Conservation (phyloP, 192 early-diverging fungal genomes). For the Entophlyctis helioformis region DNA sequence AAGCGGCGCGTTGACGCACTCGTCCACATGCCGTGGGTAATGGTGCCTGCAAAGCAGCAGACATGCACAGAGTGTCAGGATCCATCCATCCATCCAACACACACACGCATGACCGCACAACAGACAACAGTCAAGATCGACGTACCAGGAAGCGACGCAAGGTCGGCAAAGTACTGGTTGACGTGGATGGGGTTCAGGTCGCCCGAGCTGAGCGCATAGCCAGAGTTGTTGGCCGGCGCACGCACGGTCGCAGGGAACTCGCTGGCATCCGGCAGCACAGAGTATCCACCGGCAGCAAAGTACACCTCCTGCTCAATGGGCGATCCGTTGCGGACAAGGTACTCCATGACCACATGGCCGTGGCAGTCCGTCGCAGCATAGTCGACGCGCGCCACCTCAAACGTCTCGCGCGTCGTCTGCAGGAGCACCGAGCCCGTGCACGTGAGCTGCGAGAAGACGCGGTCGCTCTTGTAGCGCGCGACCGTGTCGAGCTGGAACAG, state of each 20-base stretch:
- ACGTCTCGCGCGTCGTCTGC: slow-evolving; percentile 29
- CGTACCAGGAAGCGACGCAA: slow-evolving; percentile 69
- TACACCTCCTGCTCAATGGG: slow-evolving; percentile 79
- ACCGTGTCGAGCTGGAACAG: slow-evolving; percentile 69
- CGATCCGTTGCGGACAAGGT: slow-evolving; percentile 72
- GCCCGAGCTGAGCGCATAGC: slow-evolving; percentile 76
- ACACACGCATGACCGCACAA: not conserved
- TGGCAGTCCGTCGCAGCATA: slow-evolving; percentile 60
- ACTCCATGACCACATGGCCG: slow-evolving; percentile 84
- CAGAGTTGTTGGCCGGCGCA: slow-evolving; percentile 73
- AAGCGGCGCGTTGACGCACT: slow-evolving; percentile 87
- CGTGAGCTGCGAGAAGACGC: slow-evolving; percentile 54
- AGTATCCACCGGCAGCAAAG: slow-evolving; percentile 76
- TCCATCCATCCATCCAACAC: too few species aligned
- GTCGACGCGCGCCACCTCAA: slow-evolving; percentile 70
- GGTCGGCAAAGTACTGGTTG: slow-evolving; percentile 86
- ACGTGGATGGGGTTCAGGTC: slow-evolving; percentile 96
- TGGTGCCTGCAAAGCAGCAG: slow-evolving; percentile 33
- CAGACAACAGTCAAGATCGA: not conserved
- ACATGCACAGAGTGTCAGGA: not conserved
- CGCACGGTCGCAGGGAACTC: slow-evolving; percentile 78
- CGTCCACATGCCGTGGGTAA: slow-evolving; percentile 98
- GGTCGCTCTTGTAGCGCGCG: slow-evolving; percentile 43
- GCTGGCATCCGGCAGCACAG: slow-evolving; percentile 74
- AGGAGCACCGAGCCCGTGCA: slow-evolving; percentile 44